Base-by-base conservation (phyloP, 805 yeast genomes). In the Candida golubevii region DNA sequence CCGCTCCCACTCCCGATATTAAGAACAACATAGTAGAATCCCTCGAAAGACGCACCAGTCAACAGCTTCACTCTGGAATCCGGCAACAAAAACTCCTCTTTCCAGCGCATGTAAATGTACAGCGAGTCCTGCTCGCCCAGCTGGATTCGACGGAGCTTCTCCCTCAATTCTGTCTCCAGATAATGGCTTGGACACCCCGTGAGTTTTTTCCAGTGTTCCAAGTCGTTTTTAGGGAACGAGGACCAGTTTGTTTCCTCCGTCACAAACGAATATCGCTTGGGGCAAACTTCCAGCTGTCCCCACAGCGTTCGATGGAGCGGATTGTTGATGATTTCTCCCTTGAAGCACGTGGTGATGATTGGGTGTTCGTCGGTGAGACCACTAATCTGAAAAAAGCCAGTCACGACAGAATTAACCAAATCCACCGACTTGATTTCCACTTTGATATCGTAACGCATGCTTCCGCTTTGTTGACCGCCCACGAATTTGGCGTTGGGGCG, bases 41-140 rank as follows among this genome's bases (percentile, higher is more conserved):
- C 98, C 35, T 89, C 96, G 62, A 83, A 90, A 2, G 95, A 85
- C 0, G 96, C 97, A 12, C 78, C 91, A 51, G 67, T 70, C 45
- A 77, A 77, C 52, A 74, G 79, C 47, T 71, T 77, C n/a, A 83
- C 67, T 45, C 67, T 65, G 28, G 88, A 81, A 64, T 88, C 95
- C 0, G 96, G 95, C 8, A 86, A 82, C 48, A 90, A 66, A 58
- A 88, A 88, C 56, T 82, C 79, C 63, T 90, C 98, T 65, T 90
- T 90, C 98, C 98, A 90, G 53, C 97, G 75, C 97, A 90, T 90
- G 60, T 81, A 90, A 6, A 90, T 65, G 55, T 56, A 61, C 44
- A 56, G 61, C 23, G 62, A 55, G 38, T 65, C 64, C 32, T 59
- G 62, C 29, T 51, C 39, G 18, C 69, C 69, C 27, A 55, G 37